Evolutionary conservation across 2,329 filamentous ascomycete species (phyloP).

Genomic region (Leptosphaerulina australis): DNA sequence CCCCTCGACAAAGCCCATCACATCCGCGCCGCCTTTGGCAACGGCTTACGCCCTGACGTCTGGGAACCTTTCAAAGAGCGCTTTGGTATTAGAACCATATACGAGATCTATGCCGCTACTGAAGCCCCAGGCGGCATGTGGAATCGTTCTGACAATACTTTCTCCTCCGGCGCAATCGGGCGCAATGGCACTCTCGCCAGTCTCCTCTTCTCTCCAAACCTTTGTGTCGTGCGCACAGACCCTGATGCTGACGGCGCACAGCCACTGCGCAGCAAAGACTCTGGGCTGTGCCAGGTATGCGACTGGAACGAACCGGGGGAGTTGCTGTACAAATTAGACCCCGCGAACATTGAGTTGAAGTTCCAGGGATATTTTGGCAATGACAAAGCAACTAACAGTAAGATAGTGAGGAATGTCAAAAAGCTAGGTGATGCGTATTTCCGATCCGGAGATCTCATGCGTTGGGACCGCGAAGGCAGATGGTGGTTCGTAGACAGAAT

Average conservation of each 20-base stretch:
- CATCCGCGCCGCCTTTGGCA: constrained; percentile 45
- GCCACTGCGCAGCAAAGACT: constrained; percentile 67
- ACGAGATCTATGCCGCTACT: constrained; percentile 50
- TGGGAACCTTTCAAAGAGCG: constrained; percentile 51
- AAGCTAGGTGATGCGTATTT: constrained; percentile 47
- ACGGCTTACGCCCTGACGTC: constrained; percentile 51
- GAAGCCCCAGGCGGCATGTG: constrained; percentile 66
- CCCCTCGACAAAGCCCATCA: constrained; percentile 42
- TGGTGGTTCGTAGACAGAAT: constrained; percentile 49
- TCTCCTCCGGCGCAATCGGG: constrained; percentile 67
- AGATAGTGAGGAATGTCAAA: constrained; percentile 45
- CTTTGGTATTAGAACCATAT: constrained; percentile 47
- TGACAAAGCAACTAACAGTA: constrained; percentile 37
- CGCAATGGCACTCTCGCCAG: constrained; percentile 70
- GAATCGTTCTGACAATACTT: constrained; percentile 61
- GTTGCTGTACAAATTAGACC: constrained; percentile 59
- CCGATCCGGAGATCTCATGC: constrained; percentile 46
- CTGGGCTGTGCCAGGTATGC: constrained; percentile 68
- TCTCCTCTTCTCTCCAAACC: constrained; percentile 56
- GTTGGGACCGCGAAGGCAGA: constrained; percentile 40
- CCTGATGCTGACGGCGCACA: constrained; percentile 64
- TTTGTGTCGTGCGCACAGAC: constrained; percentile 70
- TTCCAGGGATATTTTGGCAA: constrained; percentile 70
- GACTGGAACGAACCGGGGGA: constrained; percentile 72
- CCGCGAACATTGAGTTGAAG: constrained; percentile 52